Conservation (phyloP, 1,284 basidiomycete species). For the Leccinum griseonigrum region DNA sequence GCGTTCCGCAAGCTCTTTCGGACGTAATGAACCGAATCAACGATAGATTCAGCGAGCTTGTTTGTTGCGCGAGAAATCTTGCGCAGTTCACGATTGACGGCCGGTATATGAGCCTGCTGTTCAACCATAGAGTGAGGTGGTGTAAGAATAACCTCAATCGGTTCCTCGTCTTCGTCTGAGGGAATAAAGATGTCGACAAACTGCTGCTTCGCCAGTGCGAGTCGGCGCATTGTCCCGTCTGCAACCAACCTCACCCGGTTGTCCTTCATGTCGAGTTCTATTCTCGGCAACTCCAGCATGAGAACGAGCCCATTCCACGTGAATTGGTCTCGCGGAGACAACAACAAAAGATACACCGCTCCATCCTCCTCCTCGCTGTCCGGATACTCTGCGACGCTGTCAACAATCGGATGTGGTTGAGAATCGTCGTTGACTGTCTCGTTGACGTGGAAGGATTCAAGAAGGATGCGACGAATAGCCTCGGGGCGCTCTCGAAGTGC, state of each 20-base stretch:
- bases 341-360: slow-evolving; percentile 74
- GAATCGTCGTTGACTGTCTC: slow-evolving; percentile 59
- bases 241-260: slow-evolving; percentile 83
- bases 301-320: slow-evolving; percentile 94
- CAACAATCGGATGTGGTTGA: slow-evolving; percentile 41
- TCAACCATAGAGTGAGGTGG: slow-evolving; percentile 71
- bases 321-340: slow-evolving; percentile 87
- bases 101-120: slow-evolving; percentile 89
- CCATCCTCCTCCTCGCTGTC: slow-evolving; percentile 55
- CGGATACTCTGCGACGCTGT: slow-evolving; percentile 46
- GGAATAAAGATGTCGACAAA: slow-evolving; percentile 69
- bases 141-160: slow-evolving; percentile 40
- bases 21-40: slow-evolving; percentile 86
- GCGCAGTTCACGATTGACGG: slow-evolving; percentile 86
- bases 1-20: slow-evolving; percentile 63
- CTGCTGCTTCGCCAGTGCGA: slow-evolving; percentile 76
- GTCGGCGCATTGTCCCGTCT: slow-evolving; percentile 79
- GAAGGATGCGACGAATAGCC: slow-evolving; percentile 78
- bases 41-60: slow-evolving; percentile 89
- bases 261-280: slow-evolving; percentile 81
- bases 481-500: slow-evolving; percentile 84
- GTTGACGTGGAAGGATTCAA: slow-evolving; percentile 79
- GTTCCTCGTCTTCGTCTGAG: slow-evolving; percentile 59
- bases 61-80: slow-evolving; percentile 90
- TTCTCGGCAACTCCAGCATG: slow-evolving; percentile 62